phyloP scores from a whole-genome alignment of 345 rosid species.

The Acer negundo region DNA sequence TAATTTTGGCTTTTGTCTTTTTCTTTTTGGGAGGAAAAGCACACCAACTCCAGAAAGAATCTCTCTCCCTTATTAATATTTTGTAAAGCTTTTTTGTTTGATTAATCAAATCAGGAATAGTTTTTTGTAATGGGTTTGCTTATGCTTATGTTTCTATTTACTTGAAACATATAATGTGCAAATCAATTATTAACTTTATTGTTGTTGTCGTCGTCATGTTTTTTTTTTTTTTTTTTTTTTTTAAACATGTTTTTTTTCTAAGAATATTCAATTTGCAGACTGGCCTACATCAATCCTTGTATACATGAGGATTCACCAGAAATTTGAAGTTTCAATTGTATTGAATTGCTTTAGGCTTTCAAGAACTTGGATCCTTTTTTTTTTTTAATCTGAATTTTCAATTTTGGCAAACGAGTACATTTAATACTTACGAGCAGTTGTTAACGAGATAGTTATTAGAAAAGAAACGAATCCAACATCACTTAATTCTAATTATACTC shows the following conservation, averaged over 20 bases:
- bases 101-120: slow-evolving; percentile 22
- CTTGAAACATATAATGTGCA: not conserved
- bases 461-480: not conserved
- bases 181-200: not conserved
- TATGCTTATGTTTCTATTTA: not conserved
- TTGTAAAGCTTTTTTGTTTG: slow-evolving; percentile 28
- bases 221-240: no score
- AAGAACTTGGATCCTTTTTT: no score
- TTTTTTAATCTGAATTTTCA: no score
- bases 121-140: slow-evolving; percentile 5
- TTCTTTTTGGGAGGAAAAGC: slow-evolving; percentile 25
- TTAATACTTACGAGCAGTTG: no score
- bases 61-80: slow-evolving; percentile 34
- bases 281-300: not conserved
- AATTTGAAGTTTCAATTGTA: not conserved
- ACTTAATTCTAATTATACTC: not conserved
- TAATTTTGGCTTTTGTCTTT: slow-evolving; percentile 27
- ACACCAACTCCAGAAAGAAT: slow-evolving; percentile 16
- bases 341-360: not conserved
- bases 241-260: no score
- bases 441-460: no score
- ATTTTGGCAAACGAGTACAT: not conserved
- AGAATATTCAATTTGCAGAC: not conserved
- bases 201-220: not conserved
- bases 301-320: not conserved